Evolutionary conservation across 2,329 filamentous ascomycete species (phyloP), one percentile per base, ranked within the genome.

Genomic region (Aureobasidium sp.): DNA sequence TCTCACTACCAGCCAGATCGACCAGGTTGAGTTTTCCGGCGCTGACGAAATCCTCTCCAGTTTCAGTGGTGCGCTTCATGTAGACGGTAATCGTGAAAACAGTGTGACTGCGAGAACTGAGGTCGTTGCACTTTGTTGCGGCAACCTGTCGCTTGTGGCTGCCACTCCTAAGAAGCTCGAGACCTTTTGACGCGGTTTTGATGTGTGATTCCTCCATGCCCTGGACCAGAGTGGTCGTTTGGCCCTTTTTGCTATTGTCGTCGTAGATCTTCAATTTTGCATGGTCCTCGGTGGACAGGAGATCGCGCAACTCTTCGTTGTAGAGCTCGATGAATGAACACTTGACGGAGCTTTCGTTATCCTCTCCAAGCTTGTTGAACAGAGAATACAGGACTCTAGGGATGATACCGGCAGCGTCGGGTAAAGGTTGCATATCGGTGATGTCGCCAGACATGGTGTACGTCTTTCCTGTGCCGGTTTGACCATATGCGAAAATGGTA

Each of bases 401-500:
- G 64, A 99, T 94, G 68, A 99, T 97, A 68, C 94, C 94, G 32
- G 95, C 94, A 41, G 86, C 88, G 71, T 97, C 94, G 1, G 93
- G 93, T 14, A 96, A 81, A 63, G 96, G 85, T 1, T 93, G 91
- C 41, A 91, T 90, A 68, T 97, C 90, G 14, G 84, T 90, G 85
- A 99, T 97, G 74, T 99, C 93, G 61, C 94, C 94, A 0, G 93
- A 96, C 94, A 99, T 99, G 29, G 94, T 99, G 75, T 99, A 99
- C 14, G 94, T 99, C 75, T 99, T 99, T 68, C 94, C 94, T 0
- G 94, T 99, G 48, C 94, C 94, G 0, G 94, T 99, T 74, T 99
- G 94, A 29, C 94, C 94, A 73, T 99, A 99, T 37, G 94, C 94
- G 69, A 99, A 99, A 63, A 99, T 96, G 5, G 94, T 99, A 77